These are phyloP conservation scores for Neospermospora avenae DNA, from an alignment of 2,329 filamentous ascomycete species.

Conservation along the genomic window DNA sequence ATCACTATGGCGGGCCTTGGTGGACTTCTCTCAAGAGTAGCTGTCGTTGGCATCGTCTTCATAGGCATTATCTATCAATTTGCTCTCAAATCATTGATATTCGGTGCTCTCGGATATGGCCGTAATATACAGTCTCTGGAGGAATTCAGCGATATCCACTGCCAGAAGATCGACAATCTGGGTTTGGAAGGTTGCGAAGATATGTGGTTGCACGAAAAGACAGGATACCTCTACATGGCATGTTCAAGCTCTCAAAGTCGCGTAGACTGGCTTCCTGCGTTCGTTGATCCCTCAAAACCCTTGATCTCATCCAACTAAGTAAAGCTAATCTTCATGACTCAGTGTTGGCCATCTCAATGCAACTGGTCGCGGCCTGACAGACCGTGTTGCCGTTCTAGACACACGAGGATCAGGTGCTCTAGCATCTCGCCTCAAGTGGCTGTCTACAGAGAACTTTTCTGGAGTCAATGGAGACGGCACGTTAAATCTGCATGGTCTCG, in stretches of 20 bases:
- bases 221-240: conserved; percentile 30
- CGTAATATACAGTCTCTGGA: conserved; percentile 34
- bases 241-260: conserved; percentile 28
- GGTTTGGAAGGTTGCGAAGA: conserved; percentile 33
- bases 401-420: conserved; percentile 25
- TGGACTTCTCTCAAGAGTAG: conserved; percentile 18
- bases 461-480: conserved; percentile 29
- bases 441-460: conserved; percentile 24
- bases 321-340: background rate
- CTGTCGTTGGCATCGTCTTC: conserved; percentile 20
- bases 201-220: conserved; percentile 32
- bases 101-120: conserved; percentile 33
- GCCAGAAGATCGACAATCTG: conserved; percentile 26
- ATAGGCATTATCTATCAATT: conserved; percentile 34
- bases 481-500: conserved; percentile 36
- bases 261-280: conserved; percentile 30
- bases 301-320: background rate
- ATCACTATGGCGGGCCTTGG: background rate
- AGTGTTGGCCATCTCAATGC: conserved; percentile 29
- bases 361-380: conserved; percentile 23
- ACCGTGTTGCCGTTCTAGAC: conserved; percentile 29
- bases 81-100: conserved; percentile 32
- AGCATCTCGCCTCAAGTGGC: conserved; percentile 25
- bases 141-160: conserved; percentile 33
- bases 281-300: too few relatives aligned